Evolutionary conservation across 2,329 filamentous ascomycete species (phyloP), one percentile per base, ranked within the genome.

Genomic region (Fusarium sp.): DNA sequence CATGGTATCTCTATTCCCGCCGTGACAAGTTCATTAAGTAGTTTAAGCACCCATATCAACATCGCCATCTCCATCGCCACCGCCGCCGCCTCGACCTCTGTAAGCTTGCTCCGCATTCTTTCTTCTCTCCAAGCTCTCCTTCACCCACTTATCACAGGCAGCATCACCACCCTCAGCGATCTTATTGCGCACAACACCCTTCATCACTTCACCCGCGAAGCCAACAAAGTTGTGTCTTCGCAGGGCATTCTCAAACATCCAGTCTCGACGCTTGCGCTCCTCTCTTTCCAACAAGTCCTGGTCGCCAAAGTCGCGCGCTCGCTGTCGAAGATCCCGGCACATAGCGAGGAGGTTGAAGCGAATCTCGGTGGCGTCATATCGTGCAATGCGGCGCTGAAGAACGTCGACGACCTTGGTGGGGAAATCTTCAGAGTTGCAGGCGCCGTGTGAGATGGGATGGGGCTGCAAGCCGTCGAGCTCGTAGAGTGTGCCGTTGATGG

Each of bases 261-360:
- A 99, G 70, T 91, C 92, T 62, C 86, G 86, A 55, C 96, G 87
- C 88, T 97, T 97, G 77, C 88, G 86, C 83, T 95, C 89, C 85
- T 98, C 94, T 57, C 91, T 85, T 71, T 89, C 89, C 72, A 98
- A 81, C 80, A 90, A 84, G 77, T 97, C 94, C 45, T 82, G 78
- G 81, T 99, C 96, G 47, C 94, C 94, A 70, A 96, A 88, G 79
- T 97, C 93, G 61, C 87, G 85, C 32, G 95, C 95, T 51, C 89
- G 85, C 47, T 92, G 84, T 45, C 96, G 87, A 78, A 94, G 84
- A 82, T 99, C 96, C 70, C 91, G 86, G 73, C 95, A 93, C 87
- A 97, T 94, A 46, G 95, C 96, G 78, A 99, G 88, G 57, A 99
- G 85, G 80, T 99, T 99, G 85, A 99, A 99, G 46, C 94, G 88